Percentiles rank a stretch among this genome's conserved stretches.
phyloP scores from a whole-genome alignment of 108 stramenopile species.

The Skeletonema menzelii region DNA sequence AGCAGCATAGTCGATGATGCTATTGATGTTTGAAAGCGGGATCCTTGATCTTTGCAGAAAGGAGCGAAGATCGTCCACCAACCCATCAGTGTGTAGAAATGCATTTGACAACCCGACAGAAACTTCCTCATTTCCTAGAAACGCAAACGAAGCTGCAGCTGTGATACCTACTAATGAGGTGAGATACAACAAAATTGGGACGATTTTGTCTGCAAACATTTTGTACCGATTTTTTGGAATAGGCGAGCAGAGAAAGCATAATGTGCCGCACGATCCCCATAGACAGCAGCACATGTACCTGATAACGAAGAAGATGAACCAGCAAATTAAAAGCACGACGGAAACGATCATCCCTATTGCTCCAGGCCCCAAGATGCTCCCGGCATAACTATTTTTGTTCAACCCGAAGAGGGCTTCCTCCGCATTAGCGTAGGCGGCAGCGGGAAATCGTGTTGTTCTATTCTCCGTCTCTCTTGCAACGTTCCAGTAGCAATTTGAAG shows the following conservation, averaged over 20 bases:
- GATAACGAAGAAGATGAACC: conserved; percentile 41
- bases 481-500: conserved; percentile 54
- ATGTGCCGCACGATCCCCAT: conserved; percentile 22
- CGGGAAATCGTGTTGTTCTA: conserved; percentile 41
- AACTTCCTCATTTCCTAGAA: conserved; percentile 48
- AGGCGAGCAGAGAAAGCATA: conserved; percentile 49
- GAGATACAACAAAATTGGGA: conserved; percentile 43
- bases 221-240: conserved; percentile 44
- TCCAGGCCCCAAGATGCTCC: conserved; percentile 11
- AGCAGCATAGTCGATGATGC: conserved; percentile 39
- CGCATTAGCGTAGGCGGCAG: conserved; percentile 29
- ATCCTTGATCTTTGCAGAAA: conserved; percentile 41
- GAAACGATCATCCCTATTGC: conserved; percentile 27
- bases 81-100: conserved; percentile 33
- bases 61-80: conserved; percentile 33
- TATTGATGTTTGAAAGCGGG: conserved; percentile 37
- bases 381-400: conserved; percentile 24
- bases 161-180: conserved; percentile 16
- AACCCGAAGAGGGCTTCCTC: conserved; percentile 12
- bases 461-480: conserved; percentile 28
- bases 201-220: conserved; percentile 12
- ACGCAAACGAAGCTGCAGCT: conserved; percentile 28
- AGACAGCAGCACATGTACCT: conserved; percentile 55
- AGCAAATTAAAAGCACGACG: conserved; percentile 26
- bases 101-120: conserved; percentile 37